Conservation (phyloP, 23 red algal genomes). For the Gracilaria domingensis region DNA sequence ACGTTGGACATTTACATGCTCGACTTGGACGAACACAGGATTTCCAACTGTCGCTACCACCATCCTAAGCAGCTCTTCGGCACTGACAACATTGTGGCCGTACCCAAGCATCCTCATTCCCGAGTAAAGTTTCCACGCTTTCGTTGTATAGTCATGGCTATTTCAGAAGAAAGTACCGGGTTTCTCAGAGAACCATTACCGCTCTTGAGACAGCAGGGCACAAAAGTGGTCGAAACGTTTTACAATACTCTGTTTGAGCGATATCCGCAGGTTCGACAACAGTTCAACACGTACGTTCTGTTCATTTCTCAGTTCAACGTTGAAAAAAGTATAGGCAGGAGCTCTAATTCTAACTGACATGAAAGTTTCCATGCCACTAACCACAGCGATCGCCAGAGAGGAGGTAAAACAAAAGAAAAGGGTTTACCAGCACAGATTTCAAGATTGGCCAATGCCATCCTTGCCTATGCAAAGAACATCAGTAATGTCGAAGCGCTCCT, state of each 20-base stretch:
- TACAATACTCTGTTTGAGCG: slow-evolving; percentile 60
- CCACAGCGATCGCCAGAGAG: slow-evolving; percentile 36
- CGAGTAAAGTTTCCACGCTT: background rate
- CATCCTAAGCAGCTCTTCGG: slow-evolving; percentile 1
- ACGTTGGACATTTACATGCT: slow-evolving; percentile 96
- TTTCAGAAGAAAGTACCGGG: slow-evolving; percentile 26
- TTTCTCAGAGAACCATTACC: slow-evolving; percentile 61
- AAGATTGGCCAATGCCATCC: slow-evolving; percentile 50
- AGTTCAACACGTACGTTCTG: slow-evolving; percentile 62
- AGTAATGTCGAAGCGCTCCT: slow-evolving; percentile 54
- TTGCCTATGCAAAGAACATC: slow-evolving; percentile 71
- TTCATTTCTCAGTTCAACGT: background rate
- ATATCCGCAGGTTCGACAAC: slow-evolving; percentile 41
- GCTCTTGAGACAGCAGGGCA: slow-evolving; percentile 21
- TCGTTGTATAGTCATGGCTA: background rate
- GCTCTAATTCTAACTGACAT: background rate
- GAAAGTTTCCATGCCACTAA: background rate
- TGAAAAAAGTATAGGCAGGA: background rate
- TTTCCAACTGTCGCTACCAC: slow-evolving; percentile 51
- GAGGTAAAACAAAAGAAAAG: slow-evolving; percentile 17
- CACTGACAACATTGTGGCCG: background rate
- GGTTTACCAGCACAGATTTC: slow-evolving; percentile 45
- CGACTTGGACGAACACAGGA: slow-evolving; percentile 77
- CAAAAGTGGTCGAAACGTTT: slow-evolving; percentile 26
- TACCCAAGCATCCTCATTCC: background rate